Evolutionary conservation across 2,329 filamentous ascomycete species (phyloP), one percentile per base, ranked within the genome.

Genomic region (Trichoderma pleuroti): DNA sequence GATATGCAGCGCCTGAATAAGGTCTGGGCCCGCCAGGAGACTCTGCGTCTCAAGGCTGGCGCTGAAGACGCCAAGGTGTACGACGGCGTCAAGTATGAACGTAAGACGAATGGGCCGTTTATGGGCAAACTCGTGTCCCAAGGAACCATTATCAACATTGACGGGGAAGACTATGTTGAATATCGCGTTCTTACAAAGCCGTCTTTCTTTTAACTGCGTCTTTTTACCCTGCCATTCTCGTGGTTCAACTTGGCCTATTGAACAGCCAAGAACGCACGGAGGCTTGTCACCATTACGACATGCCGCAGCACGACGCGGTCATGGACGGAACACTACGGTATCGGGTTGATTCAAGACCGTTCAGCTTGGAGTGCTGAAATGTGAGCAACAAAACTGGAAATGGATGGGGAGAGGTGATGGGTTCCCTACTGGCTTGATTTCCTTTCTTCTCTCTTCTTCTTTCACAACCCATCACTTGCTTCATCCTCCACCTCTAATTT

Each of bases 161-260:
- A 91, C 71, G 89, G 88, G 26, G 88, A 91, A 76, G 89, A 91
- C 73, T 91, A 88, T 72, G 88, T 91, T 39, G 89, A 91, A 77
- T 91, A 91, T 73, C 85, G 88, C 2, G 87, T 91, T 1, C 83
- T 91, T 30, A 90, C 86, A 1, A 90, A 89, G 79, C 87, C 88
- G 0, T 86, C 83, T 0, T 90, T 90, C 75, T 90, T 88, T 73
- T 89, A 77, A 76, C 1, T 11, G 46, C 30, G 24, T 52, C 28
- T 62, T 28, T 11, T 28, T 46, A n/a, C 21, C 26, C 42, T 21
- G n/a, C 21, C n/a, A 12, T 24, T 14, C 11, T 24, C 6, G 14
- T 24, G 46, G 46, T 52, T 49, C 3, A 24, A 24, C 1, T 52
- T 52, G 46, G 42, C 42, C 18, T 11, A 24, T 24, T 24, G 46